These are phyloP conservation scores for Priceomyces haplophilus DNA, from an alignment of 805 yeast genomes.

Conservation along the genomic window DNA sequence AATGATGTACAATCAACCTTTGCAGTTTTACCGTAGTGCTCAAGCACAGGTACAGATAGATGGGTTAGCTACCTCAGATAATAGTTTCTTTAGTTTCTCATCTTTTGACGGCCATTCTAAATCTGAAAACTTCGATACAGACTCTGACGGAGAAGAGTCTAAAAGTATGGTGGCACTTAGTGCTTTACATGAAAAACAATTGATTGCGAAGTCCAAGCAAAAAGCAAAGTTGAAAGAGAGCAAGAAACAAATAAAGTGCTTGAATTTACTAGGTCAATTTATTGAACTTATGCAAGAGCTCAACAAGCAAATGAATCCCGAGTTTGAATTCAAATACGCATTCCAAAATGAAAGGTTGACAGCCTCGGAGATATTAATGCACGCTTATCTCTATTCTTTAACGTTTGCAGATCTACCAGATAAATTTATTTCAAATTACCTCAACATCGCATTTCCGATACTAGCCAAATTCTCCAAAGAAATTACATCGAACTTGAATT, in stretches of 20 bases:
- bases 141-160: conserved; percentile 17
- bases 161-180: conserved; percentile 29
- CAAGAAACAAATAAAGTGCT: conserved; percentile 31
- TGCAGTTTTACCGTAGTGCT: conserved; percentile 39
- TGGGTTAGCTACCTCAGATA: conserved; percentile 27
- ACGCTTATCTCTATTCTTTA: conserved; percentile 35
- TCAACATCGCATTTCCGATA: conserved; percentile 28
- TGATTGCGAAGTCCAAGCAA: conserved; percentile 32
- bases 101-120: conserved; percentile 16
- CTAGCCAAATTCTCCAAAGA: conserved; percentile 18
- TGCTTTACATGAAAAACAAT: conserved; percentile 36
- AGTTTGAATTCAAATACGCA: conserved; percentile 6
- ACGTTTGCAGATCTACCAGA: conserved; percentile 38
- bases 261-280: conserved; percentile 22
- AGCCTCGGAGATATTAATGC: conserved; percentile 36
- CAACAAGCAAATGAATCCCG: conserved; percentile 12
- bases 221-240: conserved; percentile 29
- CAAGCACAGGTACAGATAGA: conserved; percentile 28
- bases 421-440: conserved; percentile 34
- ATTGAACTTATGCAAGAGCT: conserved; percentile 16
- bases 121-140: conserved; percentile 26
- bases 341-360: conserved; percentile 12
- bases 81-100: conserved; percentile 29
- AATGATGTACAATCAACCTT: conserved; percentile 68
- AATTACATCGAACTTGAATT: conserved; percentile 7